Conservation (phyloP, 2,329 filamentous ascomycete genomes). For the Aspergillus aculeatus region DNA sequence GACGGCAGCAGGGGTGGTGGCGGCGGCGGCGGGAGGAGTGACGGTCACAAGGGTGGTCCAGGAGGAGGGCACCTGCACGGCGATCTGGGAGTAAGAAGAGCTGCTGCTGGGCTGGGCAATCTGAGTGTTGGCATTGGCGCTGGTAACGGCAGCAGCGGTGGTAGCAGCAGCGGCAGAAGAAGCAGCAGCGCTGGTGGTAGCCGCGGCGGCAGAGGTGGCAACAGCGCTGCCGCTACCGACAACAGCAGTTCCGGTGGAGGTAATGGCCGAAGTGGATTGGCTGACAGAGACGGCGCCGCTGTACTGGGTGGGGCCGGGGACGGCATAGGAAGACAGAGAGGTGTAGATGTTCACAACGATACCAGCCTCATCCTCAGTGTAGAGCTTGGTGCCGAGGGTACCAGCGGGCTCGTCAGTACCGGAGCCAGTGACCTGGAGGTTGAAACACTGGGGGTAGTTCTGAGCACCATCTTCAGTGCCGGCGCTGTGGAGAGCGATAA, state of each 20-base stretch:
- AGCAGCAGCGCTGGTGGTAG: not conserved
- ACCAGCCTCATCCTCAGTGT: conserved; percentile 54
- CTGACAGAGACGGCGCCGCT: conserved; percentile 13
- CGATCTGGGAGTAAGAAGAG: conserved; percentile 7
- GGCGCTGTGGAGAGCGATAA: conserved; percentile 51
- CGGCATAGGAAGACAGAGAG: conserved; percentile 42
- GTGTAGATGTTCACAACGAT: conserved; percentile 59
- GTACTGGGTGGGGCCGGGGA: conserved; percentile 47
- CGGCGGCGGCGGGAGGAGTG: conserved; percentile 1
- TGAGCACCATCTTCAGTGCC: conserved; percentile 43
- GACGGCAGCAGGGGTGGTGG: not conserved
- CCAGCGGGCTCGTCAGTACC: conserved; percentile 47
- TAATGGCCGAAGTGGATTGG: conserved; percentile 16
- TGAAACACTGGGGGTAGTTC: conserved; percentile 56
- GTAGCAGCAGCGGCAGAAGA: conserved; percentile 1
- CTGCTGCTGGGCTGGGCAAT: not conserved
- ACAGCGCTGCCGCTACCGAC: conserved; percentile 3
- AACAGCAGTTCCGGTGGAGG: conserved; percentile 14
- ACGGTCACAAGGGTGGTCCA: conserved; percentile 4
- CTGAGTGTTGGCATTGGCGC: not conserved
- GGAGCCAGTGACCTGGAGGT: conserved; percentile 56
- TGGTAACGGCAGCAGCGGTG: not conserved
- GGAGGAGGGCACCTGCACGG: conserved; percentile 9
- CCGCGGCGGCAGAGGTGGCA: not conserved
- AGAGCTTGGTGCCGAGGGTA: conserved; percentile 51